Evolutionary conservation across 495 filamentous ascomycete species (phyloP).

Genomic region (Penicillium cataractarum): DNA sequence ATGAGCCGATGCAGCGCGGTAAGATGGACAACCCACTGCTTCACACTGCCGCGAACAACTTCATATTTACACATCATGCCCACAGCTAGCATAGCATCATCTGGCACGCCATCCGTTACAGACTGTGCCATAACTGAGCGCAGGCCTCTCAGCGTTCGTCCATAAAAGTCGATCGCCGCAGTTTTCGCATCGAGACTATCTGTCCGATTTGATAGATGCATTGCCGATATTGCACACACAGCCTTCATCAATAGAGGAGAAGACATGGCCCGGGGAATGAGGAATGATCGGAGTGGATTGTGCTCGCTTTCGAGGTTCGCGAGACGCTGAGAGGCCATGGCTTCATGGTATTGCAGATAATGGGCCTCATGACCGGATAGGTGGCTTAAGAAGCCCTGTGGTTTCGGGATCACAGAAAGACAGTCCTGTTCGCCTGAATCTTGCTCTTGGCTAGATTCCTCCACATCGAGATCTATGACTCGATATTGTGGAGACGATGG

Average conservation of each 20-base stretch:
- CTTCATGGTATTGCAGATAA: conserved; percentile 51
- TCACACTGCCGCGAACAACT: conserved; percentile 47
- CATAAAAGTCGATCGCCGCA: conserved; percentile 43
- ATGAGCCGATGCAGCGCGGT: conserved; percentile 45
- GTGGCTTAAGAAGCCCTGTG: conserved; percentile 31
- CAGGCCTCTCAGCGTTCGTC: conserved; percentile 41
- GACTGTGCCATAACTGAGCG: conserved; percentile 31
- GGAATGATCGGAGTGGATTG: conserved; percentile 45
- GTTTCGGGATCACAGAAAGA: conserved; percentile 16
- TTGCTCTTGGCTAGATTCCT: neutral
- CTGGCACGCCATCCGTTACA: conserved; percentile 27
- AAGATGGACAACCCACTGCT: conserved; percentile 48
- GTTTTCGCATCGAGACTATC: conserved; percentile 33
- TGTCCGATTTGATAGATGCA: conserved; percentile 46
- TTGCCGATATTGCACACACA: conserved; percentile 47
- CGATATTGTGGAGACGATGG: conserved; percentile 14
- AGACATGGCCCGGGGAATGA: conserved; percentile 47
- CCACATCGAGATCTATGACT: conserved; percentile 4
- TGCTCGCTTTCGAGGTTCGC: conserved; percentile 48
- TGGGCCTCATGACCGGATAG: conserved; percentile 42
- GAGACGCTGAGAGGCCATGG: conserved; percentile 43
- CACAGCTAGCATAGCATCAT: conserved; percentile 46
- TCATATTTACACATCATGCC: conserved; percentile 51
- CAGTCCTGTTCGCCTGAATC: neutral
- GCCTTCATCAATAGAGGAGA: conserved; percentile 49